Evolutionary conservation across 495 filamentous ascomycete species (phyloP), one percentile per base, ranked within the genome.

Genomic region (Penicillium lividum): DNA sequence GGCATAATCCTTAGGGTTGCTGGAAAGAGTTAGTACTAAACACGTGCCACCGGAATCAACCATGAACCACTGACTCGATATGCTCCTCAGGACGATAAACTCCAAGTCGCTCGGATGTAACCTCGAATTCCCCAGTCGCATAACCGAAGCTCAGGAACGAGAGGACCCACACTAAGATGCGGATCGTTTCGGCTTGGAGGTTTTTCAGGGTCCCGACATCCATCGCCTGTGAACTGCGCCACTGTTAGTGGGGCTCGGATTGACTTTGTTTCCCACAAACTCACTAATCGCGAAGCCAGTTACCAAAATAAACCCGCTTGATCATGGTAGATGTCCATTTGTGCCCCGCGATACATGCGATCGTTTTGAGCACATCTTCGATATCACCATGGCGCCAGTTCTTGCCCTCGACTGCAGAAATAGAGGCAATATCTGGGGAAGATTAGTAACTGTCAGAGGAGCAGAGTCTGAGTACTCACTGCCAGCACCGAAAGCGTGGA

Each of bases 331-430:
- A 84, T 18, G 93, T 93, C 94, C 94, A 98, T 75, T 98, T 97
- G 65, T 94, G 90, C 38, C 92, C 92, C 54, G 87, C 82, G 51
- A 97, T 82, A 67, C 90, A 97, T 25, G 91, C 87, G 57, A 98
- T 78, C 13, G 86, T 91, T 76, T 92, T 92, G 61, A 98, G 85
- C 70, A 91, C 86, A 73, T 98, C 94, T 77, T 97, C 92, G 59
- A 96, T 94, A 72, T 98, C 93, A 54, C 94, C 94, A 88, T 98
- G 94, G 58, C 94, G 88, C 88, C 91, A 98, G 68, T 98, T 98
- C 64, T 89, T 83, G 25, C 94, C 94, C 74, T 98, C 94, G 62
- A 98, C 86, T 67, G 89, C 86, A 2, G 93, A 91, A 64, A 98
- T 94, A 0, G 88, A 92, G 15, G 94, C 93, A 60, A 97, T 96